These are phyloP conservation scores for Psilocybe azurescens DNA, from an alignment of 768 basidiomycete genomes.

Conservation along the genomic window DNA sequence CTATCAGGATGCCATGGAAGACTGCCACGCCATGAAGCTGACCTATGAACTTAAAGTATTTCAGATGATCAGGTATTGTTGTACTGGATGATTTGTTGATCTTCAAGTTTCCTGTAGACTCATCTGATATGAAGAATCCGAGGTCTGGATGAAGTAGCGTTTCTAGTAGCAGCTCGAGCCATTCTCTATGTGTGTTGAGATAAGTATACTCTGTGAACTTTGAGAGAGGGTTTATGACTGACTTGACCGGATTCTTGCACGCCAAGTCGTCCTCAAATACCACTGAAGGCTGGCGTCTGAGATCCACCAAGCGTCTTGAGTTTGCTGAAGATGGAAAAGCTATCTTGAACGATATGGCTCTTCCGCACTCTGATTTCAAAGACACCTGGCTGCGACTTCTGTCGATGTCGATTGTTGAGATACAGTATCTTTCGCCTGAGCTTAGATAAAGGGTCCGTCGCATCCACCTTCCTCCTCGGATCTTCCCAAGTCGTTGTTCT, in stretches of 20 bases:
- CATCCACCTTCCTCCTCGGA: constrained; percentile 78
- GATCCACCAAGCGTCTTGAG: constrained; percentile 58
- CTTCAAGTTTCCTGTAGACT: constrained; percentile 64
- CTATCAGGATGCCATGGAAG: constrained; percentile 57
- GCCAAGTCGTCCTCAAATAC: constrained; percentile 76
- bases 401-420: constrained; percentile 85
- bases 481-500: constrained; percentile 96
- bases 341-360: constrained; percentile 82
- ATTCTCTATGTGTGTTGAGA: constrained; percentile 55
- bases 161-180: constrained; percentile 82
- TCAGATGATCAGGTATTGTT: constrained; percentile 73
- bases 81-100: constrained; percentile 75
- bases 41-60: constrained; percentile 83
- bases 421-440: constrained; percentile 91
- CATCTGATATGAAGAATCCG: constrained; percentile 77
- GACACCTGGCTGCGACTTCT: constrained; percentile 62
- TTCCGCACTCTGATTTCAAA: constrained; percentile 84
- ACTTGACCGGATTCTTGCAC: constrained; percentile 74
- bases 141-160: constrained; percentile 79
- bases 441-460: constrained; percentile 84
- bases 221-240: constrained; percentile 18
- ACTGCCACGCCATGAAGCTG: constrained; percentile 73
- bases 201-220: constrained; percentile 10
- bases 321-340: constrained; percentile 80
- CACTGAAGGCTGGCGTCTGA: constrained; percentile 70